Evolutionary conservation across 23 red algal species (phyloP).

Genomic region (Gracilariopsis chorda): DNA sequence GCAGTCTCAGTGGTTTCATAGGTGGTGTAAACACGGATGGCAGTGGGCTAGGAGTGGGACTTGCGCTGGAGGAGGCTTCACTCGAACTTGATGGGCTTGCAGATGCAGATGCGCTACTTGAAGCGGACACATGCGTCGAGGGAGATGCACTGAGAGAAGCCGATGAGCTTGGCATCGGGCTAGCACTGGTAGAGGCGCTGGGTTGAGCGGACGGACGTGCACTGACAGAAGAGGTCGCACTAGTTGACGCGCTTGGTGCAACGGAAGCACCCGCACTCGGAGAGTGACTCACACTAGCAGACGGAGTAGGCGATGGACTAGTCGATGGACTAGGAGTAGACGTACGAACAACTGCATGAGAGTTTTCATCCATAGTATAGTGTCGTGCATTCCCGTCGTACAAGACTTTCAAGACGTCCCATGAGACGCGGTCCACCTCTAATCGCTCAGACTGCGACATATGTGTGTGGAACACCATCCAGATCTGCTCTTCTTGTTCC

Average conservation of each 20-base stretch:
- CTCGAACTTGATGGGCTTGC: too few relatives aligned
- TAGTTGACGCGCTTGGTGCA: neutral
- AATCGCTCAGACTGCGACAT: neutral
- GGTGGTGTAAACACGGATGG: neutral
- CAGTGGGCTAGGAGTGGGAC: too few relatives aligned
- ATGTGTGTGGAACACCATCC: slow-evolving; percentile 17
- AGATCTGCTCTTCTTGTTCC: slow-evolving; percentile 5
- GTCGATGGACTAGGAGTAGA: slow-evolving; percentile 6
- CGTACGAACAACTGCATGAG: neutral
- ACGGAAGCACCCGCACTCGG: neutral
- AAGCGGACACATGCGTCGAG: neutral
- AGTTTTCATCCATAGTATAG: neutral
- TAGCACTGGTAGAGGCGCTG: neutral
- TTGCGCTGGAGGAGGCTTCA: too few relatives aligned
- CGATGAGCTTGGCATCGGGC: neutral
- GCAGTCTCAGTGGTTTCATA: neutral
- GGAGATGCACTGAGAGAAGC: neutral
- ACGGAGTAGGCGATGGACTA: neutral
- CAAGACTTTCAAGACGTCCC: neutral
- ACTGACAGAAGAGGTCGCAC: neutral
- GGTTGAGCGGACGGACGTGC: neutral
- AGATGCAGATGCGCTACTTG: too few relatives aligned
- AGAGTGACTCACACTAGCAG: neutral
- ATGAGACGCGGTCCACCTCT: neutral
- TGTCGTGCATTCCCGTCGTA: neutral